Conservation (phyloP, 495 filamentous ascomycete genomes). For the Penicillium herquei region DNA sequence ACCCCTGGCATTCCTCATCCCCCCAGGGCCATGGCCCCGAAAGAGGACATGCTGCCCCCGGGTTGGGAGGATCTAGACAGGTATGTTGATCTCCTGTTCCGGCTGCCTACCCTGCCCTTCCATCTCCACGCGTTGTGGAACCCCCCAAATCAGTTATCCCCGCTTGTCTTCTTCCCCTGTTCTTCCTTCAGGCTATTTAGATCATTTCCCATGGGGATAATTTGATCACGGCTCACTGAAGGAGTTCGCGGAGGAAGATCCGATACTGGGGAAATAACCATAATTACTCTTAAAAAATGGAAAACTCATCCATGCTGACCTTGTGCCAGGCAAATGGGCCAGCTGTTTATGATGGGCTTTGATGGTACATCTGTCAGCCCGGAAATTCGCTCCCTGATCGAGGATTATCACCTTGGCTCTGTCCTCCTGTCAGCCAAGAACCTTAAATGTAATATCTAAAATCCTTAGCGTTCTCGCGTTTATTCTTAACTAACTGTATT, state of each 20-base stretch:
- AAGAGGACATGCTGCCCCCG: constrained; percentile 49
- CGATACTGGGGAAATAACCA: not conserved
- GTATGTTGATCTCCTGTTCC: constrained; percentile 34
- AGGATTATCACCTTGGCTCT: constrained; percentile 80
- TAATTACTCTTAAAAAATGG: constrained; percentile 19
- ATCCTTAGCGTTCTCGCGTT: constrained; percentile 5
- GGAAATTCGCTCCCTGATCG: constrained; percentile 80
- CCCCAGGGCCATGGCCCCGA: constrained; percentile 48
- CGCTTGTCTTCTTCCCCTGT: not conserved
- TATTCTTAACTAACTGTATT: constrained; percentile 17
- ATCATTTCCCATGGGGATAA: constrained; percentile 19
- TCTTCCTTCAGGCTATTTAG: constrained; percentile 9
- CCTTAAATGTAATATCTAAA: constrained; percentile 66
- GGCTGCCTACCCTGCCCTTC: constrained; percentile 8
- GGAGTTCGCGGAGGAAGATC: constrained; percentile 25
- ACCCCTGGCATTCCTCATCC: constrained; percentile 36
- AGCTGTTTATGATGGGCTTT: constrained; percentile 95
- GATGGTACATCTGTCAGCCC: constrained; percentile 85
- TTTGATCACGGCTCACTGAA: not conserved
- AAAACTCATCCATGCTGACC: constrained; percentile 24
- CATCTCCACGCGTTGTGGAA: constrained; percentile 18
- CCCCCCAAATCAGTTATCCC: constrained; percentile 13
- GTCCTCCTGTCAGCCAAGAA: constrained; percentile 88
- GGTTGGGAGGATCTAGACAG: constrained; percentile 50
- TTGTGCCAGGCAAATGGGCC: constrained; percentile 62